Evolutionary conservation across 176 grass and related monocot genomes (phyloP).

Genomic region (Zoysia japonica): DNA sequence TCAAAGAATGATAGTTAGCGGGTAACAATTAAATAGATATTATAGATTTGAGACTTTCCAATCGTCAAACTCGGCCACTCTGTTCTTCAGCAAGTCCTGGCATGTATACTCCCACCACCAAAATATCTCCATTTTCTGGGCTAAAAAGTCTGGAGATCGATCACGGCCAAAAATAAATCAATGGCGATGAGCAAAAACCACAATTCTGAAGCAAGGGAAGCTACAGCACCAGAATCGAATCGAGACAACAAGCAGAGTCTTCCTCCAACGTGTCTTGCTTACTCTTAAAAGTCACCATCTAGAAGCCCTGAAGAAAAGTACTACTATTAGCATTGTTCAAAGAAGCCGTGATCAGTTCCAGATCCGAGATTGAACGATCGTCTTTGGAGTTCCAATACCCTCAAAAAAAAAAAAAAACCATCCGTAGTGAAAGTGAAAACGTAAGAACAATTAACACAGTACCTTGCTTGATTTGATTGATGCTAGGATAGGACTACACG

Average conservation of each 20-base stretch:
- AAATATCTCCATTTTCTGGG: background rate
- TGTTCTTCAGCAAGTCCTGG: background rate
- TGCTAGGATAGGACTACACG: too few species aligned
- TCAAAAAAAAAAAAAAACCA: too few species aligned
- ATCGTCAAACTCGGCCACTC: background rate
- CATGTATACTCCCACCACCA: background rate
- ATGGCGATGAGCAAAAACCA: background rate
- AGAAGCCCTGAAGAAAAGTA: background rate
- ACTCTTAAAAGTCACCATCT: background rate
- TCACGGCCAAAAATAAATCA: background rate
- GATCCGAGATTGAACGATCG: conserved; percentile 20
- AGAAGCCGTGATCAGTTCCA: background rate
- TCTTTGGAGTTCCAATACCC: background rate
- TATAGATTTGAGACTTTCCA: background rate
- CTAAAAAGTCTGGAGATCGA: background rate
- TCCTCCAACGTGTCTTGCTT: background rate
- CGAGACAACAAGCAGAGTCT: background rate
- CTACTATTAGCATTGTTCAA: background rate
- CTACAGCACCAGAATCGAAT: background rate
- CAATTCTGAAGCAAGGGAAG: background rate
- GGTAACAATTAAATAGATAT: too few species aligned
- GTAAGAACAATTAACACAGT: too few species aligned
- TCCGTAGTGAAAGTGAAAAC: too few species aligned
- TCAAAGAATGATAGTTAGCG: too few species aligned
- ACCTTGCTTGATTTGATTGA: too few species aligned